Evolutionary conservation across 2,329 filamentous ascomycete genomes (phyloP).

Genomic region (Paraconiothyrium sp.): DNA sequence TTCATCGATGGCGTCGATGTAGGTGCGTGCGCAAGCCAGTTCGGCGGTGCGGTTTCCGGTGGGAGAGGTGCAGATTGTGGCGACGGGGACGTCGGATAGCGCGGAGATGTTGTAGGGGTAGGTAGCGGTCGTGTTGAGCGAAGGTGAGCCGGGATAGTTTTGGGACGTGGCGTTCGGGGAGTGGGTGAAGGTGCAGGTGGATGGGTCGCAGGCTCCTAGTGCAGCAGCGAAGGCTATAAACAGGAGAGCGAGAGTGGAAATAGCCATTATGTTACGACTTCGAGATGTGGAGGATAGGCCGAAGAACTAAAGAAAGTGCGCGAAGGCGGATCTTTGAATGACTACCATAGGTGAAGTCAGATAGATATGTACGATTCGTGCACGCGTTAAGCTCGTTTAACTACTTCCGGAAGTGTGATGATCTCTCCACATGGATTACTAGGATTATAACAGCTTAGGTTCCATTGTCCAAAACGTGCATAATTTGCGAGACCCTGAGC

Average conservation of each 20-base stretch:
- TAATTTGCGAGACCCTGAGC: background rate
- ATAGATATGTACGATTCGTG: background rate
- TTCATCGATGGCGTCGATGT: constrained; percentile 23
- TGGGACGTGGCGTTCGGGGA: constrained; percentile 13
- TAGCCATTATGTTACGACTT: background rate
- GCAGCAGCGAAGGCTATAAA: background rate
- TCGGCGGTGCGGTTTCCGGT: constrained; percentile 12
- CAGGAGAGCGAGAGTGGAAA: background rate
- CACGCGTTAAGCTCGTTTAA: background rate
- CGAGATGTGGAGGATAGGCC: background rate
- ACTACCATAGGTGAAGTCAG: background rate
- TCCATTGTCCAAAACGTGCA: background rate
- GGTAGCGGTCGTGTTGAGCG: background rate
- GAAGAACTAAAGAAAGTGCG: background rate
- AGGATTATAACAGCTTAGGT: background rate
- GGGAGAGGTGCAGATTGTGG: constrained; percentile 12
- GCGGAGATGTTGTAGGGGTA: constrained; percentile 15
- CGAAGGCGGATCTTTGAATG: background rate
- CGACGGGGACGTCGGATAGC: constrained; percentile 14
- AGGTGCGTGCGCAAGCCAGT: constrained; percentile 18
- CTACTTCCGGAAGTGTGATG: background rate
- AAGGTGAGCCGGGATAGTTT: constrained; percentile 17
- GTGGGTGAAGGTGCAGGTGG: constrained; percentile 13
- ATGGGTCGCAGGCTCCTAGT: background rate
- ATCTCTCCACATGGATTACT: background rate